phyloP scores from a whole-genome alignment of 768 basidiomycete genomes.

The Panaeolus papilionaceus region DNA sequence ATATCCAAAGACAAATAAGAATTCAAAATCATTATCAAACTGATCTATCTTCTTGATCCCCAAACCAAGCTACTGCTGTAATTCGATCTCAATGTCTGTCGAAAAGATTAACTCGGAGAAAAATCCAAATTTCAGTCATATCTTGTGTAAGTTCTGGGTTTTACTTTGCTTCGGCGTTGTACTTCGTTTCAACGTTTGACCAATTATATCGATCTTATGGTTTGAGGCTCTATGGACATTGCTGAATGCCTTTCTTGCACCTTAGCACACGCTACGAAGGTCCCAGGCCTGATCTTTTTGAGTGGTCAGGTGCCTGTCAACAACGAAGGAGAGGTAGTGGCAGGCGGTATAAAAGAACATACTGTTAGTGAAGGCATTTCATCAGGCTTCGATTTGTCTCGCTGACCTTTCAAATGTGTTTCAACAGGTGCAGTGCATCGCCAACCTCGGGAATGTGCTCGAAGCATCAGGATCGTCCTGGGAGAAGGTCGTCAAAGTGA shows the following conservation, averaged over 20 bases:
- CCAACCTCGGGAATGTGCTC: slow-evolving; percentile 59
- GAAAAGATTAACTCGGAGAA: slow-evolving; percentile 62
- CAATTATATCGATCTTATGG: slow-evolving; percentile 14
- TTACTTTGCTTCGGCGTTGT: slow-evolving; percentile 15
- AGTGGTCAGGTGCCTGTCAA: slow-evolving; percentile 66
- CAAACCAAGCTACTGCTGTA: not conserved
- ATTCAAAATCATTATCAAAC: not conserved
- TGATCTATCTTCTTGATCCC: not conserved
- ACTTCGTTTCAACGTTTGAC: not conserved
- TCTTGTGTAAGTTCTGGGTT: slow-evolving; percentile 49
- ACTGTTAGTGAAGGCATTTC: slow-evolving; percentile 44
- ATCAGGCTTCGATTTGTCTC: slow-evolving; percentile 7
- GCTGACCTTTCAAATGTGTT: not conserved
- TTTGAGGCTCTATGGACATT: not conserved
- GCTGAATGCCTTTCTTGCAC: not conserved
- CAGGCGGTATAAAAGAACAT: slow-evolving; percentile 64
- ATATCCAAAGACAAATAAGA: not conserved
- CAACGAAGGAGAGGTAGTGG: slow-evolving; percentile 51
- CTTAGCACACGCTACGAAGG: slow-evolving; percentile 61
- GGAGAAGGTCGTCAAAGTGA: slow-evolving; percentile 63
- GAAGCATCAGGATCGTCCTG: slow-evolving; percentile 61
- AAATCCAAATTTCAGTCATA: slow-evolving; percentile 49
- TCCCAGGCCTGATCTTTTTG: slow-evolving; percentile 63
- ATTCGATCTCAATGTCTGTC: slow-evolving; percentile 41
- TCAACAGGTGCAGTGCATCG: slow-evolving; percentile 59